Conservation (phyloP, 352 stramenopile species). For the Pythium brachiatum region DNA sequence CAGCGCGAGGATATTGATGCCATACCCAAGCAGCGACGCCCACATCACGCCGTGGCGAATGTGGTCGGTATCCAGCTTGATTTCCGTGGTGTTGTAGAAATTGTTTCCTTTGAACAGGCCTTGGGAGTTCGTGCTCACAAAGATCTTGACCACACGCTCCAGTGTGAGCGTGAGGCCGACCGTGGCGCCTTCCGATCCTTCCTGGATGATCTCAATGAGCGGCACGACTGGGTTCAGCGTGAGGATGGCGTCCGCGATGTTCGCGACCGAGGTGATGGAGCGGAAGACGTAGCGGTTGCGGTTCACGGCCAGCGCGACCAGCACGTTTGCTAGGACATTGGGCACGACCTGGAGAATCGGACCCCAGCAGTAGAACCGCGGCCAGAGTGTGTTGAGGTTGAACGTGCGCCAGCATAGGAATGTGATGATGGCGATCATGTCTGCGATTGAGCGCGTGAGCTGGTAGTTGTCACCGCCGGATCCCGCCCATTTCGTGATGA, state of each 20-base stretch:
- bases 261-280: slow-evolving; percentile 33
- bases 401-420: slow-evolving; percentile 34
- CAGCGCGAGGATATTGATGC: slow-evolving; percentile 45
- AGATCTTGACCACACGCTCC: slow-evolving; percentile 49
- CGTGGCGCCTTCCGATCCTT: slow-evolving; percentile 56
- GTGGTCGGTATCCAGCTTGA: slow-evolving; percentile 23
- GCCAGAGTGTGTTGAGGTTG: slow-evolving; percentile 38
- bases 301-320: slow-evolving; percentile 9
- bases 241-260: slow-evolving; percentile 50
- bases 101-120: slow-evolving; percentile 43
- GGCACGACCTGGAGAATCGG: slow-evolving; percentile 32
- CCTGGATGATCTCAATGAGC: slow-evolving; percentile 62
- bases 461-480: slow-evolving; percentile 32
- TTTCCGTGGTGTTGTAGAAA: slow-evolving; percentile 31
- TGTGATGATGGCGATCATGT: slow-evolving; percentile 29
- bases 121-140: slow-evolving; percentile 46
- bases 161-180: slow-evolving; percentile 60
- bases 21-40: slow-evolving; percentile 47
- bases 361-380: slow-evolving; percentile 29
- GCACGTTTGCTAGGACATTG: slow-evolving; percentile 21
- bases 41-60: slow-evolving; percentile 40
- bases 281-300: slow-evolving; percentile 29
- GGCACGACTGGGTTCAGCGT: slow-evolving; percentile 51
- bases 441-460: slow-evolving; percentile 30
- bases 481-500: slow-evolving; percentile 23